A percentile compares a stretch with the other conserved stretches of the same genome.
These are phyloP conservation scores for Leptographium lundbergii DNA, from an alignment of 2,329 filamentous ascomycete species.

Conservation along the genomic window DNA sequence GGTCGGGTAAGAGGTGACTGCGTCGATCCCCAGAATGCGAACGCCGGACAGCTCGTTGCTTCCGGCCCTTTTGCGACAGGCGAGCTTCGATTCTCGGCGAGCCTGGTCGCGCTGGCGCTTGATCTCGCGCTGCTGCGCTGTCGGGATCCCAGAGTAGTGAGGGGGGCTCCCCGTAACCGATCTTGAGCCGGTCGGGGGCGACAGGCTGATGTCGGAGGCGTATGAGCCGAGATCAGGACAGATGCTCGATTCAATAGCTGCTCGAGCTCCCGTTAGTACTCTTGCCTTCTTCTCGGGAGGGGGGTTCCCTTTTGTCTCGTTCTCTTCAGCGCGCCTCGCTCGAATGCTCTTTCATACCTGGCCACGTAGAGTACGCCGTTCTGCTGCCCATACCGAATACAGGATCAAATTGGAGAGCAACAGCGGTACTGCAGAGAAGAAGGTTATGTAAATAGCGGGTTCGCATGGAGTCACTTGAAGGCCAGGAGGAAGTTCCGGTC, in stretches of 20 bases:
- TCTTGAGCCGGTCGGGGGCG: slow-evolving; percentile 34
- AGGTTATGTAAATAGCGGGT: background rate
- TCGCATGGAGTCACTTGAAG: background rate
- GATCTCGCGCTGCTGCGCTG: slow-evolving; percentile 47
- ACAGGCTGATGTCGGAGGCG: slow-evolving; percentile 37
- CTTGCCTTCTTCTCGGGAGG: background rate
- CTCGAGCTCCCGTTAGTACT: background rate
- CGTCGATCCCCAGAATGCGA: background rate
- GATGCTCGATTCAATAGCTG: slow-evolving; percentile 22
- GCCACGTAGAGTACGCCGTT: slow-evolving; percentile 10
- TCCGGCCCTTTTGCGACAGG: slow-evolving; percentile 36
- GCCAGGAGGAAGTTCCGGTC: too few relatives aligned
- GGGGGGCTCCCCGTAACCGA: slow-evolving; percentile 48
- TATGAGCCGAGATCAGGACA: slow-evolving; percentile 34
- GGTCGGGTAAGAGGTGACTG: background rate
- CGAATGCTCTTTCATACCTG: slow-evolving; percentile 8
- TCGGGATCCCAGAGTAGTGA: slow-evolving; percentile 29
- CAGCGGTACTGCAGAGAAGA: slow-evolving; percentile 9
- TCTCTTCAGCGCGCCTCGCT: background rate
- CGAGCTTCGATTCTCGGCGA: slow-evolving; percentile 44
- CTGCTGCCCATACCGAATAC: slow-evolving; percentile 12
- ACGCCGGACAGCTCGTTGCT: slow-evolving; percentile 17
- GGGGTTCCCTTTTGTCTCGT: background rate
- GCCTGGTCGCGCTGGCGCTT: slow-evolving; percentile 48
- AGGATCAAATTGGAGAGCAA: slow-evolving; percentile 12